These are phyloP conservation scores for Irpex rosettiformis DNA, from an alignment of 1,284 basidiomycete genomes.

Conservation along the genomic window DNA sequence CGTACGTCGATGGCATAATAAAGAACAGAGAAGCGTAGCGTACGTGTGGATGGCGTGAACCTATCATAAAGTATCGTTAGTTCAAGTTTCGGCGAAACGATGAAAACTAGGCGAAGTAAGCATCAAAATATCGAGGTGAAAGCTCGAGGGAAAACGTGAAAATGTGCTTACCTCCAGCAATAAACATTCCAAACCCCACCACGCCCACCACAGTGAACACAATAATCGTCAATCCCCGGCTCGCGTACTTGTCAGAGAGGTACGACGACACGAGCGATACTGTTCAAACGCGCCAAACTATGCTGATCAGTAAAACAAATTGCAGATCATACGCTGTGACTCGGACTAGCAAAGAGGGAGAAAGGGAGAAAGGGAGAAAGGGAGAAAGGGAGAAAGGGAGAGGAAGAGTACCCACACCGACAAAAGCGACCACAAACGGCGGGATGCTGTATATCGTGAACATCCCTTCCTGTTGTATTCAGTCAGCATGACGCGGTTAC, in stretches of 20 bases:
- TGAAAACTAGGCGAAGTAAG: too few relatives aligned
- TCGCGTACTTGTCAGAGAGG: not conserved
- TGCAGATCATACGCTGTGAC: too few relatives aligned
- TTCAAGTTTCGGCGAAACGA: too few relatives aligned
- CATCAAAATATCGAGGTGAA: too few relatives aligned
- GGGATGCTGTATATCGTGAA: constrained; percentile 6
- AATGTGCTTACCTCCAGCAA: constrained; percentile 53
- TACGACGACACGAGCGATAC: not conserved
- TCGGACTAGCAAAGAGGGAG: too few relatives aligned
- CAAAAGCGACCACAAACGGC: not conserved
- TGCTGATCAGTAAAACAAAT: too few relatives aligned
- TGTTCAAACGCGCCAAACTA: constrained; percentile 23
- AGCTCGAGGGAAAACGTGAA: too few relatives aligned
- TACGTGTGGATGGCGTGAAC: not conserved
- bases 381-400: too few relatives aligned
- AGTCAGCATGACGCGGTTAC: not conserved
- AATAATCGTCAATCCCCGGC: constrained; percentile 8
- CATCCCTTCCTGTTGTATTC: constrained; percentile 13
- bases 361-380: too few relatives aligned
- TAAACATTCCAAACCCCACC: constrained; percentile 46
- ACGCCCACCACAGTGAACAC: constrained; percentile 54
- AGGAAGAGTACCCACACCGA: too few relatives aligned
- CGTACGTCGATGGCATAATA: constrained; percentile 57
- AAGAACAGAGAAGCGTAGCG: constrained; percentile 55
- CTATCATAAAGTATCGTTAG: not conserved